These are phyloP conservation scores for Halophytophthora polymorphica DNA, from an alignment of 352 stramenopile species.

Conservation along the genomic window DNA sequence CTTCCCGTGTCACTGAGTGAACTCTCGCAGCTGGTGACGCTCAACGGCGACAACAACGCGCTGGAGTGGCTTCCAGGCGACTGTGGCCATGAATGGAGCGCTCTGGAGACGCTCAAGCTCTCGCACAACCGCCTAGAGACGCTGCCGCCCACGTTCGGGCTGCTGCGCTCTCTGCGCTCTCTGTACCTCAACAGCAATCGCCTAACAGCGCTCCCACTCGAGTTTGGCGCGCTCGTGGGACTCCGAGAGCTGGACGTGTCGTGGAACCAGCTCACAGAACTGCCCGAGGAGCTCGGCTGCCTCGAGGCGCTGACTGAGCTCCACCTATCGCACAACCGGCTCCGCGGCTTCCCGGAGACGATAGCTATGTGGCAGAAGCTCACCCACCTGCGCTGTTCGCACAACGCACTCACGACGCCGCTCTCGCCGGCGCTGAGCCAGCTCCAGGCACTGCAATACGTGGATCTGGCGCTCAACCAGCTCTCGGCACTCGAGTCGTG, in stretches of 20 bases:
- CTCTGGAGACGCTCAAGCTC: conserved; percentile 33
- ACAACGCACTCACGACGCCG: conserved; percentile 46
- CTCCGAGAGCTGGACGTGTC: conserved; percentile 50
- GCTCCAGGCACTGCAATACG: conserved; percentile 38
- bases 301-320: conserved; percentile 35
- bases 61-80: conserved; percentile 32
- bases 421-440: conserved; percentile 28
- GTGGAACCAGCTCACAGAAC: conserved; percentile 47
- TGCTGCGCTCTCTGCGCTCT: conserved; percentile 28
- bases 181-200: conserved; percentile 44
- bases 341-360: conserved; percentile 40
- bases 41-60: conserved; percentile 38
- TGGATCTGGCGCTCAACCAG: conserved; percentile 57
- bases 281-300: conserved; percentile 67
- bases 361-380: conserved; percentile 50
- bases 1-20: conserved; percentile 27
- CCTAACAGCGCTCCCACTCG: conserved; percentile 38
- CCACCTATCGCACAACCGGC: conserved; percentile 52
- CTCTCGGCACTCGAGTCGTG: conserved; percentile 45
- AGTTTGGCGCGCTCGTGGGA: conserved; percentile 48
- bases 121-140: conserved; percentile 43
- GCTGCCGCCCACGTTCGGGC: conserved; percentile 42
- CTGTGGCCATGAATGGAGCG: conserved; percentile 20
- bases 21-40: conserved; percentile 26
- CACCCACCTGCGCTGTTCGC: conserved; percentile 34